Percentiles rank a stretch among this genome's conserved stretches.
These are phyloP conservation scores for Bryoglossum gracile DNA, from an alignment of 495 filamentous ascomycete species.

Conservation along the genomic window DNA sequence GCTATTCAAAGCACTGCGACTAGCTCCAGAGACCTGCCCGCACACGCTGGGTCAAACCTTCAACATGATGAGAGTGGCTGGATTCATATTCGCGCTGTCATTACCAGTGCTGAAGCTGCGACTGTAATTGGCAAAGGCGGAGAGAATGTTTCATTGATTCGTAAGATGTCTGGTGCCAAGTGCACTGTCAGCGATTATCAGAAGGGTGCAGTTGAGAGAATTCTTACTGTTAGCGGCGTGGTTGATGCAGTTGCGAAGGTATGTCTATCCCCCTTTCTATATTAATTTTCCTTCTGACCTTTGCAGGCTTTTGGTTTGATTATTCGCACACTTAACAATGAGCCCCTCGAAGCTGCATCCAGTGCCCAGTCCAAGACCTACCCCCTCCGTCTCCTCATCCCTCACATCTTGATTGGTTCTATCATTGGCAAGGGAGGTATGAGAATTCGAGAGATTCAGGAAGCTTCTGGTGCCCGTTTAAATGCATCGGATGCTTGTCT, in stretches of 20 bases:
- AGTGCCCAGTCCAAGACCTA: constrained; percentile 94
- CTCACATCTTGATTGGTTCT: constrained; percentile 94
- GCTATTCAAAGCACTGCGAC: constrained; percentile 23
- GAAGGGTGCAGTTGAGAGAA: constrained; percentile 91
- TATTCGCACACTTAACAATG: constrained; percentile 95
- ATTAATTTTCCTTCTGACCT: not conserved
- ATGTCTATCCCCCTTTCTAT: constrained; percentile 20
- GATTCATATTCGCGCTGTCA: constrained; percentile 94
- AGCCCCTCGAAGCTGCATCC: constrained; percentile 77
- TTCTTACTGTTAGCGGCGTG: constrained; percentile 89
- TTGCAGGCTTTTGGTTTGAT: constrained; percentile 90
- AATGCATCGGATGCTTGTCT: constrained; percentile 95
- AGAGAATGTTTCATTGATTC: constrained; percentile 94
- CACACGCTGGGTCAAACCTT: constrained; percentile 13
- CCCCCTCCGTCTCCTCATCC: constrained; percentile 88
- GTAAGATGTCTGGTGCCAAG: constrained; percentile 85
- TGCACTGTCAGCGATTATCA: constrained; percentile 98
- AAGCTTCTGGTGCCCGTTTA: constrained; percentile 89
- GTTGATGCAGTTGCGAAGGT: constrained; percentile 98
- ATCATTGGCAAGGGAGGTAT: constrained; percentile 96
- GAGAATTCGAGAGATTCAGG: constrained; percentile 96
- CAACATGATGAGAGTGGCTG: constrained; percentile 80
- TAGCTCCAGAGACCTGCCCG: constrained; percentile 22
- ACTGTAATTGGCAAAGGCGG: constrained; percentile 98
- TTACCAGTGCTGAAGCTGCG: constrained; percentile 92